Conservation (phyloP, 805 yeast species). For the Grigorovia humatica region DNA sequence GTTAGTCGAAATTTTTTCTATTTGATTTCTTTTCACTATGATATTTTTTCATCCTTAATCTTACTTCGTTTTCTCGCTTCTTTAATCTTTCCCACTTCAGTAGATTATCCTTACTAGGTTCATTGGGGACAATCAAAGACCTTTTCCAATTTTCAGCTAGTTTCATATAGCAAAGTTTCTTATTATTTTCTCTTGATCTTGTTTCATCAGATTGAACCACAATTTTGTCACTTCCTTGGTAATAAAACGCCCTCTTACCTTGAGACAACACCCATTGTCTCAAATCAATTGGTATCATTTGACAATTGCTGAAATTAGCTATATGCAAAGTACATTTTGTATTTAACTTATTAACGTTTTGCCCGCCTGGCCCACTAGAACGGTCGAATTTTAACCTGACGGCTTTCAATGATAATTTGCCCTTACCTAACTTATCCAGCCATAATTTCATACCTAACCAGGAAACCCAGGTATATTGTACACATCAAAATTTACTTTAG, state of each 20-base stretch:
- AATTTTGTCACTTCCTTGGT: conserved; percentile 41
- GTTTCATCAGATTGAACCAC: conserved; percentile 51
- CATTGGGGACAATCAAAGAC: conserved; percentile 32
- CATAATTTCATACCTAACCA: conserved; percentile 10
- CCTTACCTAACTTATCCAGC: conserved; percentile 37
- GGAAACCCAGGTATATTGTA: background rate
- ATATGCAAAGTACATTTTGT: conserved; percentile 50
- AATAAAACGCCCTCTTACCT: conserved; percentile 39
- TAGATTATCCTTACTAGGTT: conserved; percentile 35
- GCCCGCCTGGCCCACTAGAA: conserved; percentile 83
- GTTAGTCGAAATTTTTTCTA: background rate
- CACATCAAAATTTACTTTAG: background rate
- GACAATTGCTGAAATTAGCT: conserved; percentile 34
- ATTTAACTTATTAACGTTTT: conserved; percentile 66
- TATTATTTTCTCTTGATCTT: conserved; percentile 49
- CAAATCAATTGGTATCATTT: conserved; percentile 53
- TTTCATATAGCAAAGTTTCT: conserved; percentile 49
- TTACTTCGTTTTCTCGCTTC: conserved; percentile 25
- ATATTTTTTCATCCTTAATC: conserved; percentile 31
- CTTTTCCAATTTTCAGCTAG: conserved; percentile 25
- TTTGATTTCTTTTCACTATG: conserved; percentile 29
- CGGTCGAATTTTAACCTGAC: conserved; percentile 29
- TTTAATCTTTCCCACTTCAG: conserved; percentile 40
- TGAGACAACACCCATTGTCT: conserved; percentile 10
- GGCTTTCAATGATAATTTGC: conserved; percentile 16